A percentile compares a stretch with the other conserved stretches of the same genome.
phyloP scores from a whole-genome alignment of 352 stramenopile genomes.

The Globisporangium apiculatum region DNA sequence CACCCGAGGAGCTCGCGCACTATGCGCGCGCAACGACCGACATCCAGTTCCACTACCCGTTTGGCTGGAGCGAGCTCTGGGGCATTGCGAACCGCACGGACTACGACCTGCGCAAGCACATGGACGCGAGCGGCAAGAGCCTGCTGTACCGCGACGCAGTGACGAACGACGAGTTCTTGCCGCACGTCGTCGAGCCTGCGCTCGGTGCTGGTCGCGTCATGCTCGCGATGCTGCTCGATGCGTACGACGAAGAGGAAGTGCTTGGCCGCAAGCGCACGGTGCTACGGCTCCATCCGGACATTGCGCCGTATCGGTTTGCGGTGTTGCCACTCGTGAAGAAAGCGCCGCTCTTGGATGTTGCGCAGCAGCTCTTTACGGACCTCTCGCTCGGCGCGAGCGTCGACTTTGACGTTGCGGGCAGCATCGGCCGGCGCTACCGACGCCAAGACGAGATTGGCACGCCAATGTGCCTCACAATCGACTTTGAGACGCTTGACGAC shows the following conservation, averaged over 20 bases:
- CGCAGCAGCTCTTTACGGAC: constrained; percentile 87
- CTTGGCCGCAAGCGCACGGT: constrained; percentile 73
- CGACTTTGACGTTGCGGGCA: constrained; percentile 89
- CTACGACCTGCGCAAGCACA: constrained; percentile 96
- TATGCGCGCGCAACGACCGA: constrained; percentile 96
- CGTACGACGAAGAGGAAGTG: constrained; percentile 94
- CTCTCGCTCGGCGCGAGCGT: constrained; percentile 86
- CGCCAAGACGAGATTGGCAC: constrained; percentile 97
- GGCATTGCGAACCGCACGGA: constrained; percentile 94
- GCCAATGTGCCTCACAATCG: constrained; percentile 96
- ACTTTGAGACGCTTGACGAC: constrained; percentile 96
- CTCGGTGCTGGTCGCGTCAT: constrained; percentile 90
- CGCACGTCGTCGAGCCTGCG: constrained; percentile 93
- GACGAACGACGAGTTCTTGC: constrained; percentile 87
- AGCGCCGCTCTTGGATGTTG: constrained; percentile 86
- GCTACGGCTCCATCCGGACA: constrained; percentile 89
- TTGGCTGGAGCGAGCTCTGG: constrained; percentile 95
- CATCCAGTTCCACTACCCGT: constrained; percentile 97
- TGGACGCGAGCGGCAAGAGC: constrained; percentile 90
- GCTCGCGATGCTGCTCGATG: constrained; percentile 91
- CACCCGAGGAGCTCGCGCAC: constrained; percentile 91
- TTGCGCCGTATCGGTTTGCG: constrained; percentile 90
- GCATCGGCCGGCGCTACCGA: constrained; percentile 88
- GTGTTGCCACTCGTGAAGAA: constrained; percentile 96
- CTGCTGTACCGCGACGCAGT: constrained; percentile 57